Conservation (phyloP, 129 eudicot genomes). For the Heracleum sosnowskyi region DNA sequence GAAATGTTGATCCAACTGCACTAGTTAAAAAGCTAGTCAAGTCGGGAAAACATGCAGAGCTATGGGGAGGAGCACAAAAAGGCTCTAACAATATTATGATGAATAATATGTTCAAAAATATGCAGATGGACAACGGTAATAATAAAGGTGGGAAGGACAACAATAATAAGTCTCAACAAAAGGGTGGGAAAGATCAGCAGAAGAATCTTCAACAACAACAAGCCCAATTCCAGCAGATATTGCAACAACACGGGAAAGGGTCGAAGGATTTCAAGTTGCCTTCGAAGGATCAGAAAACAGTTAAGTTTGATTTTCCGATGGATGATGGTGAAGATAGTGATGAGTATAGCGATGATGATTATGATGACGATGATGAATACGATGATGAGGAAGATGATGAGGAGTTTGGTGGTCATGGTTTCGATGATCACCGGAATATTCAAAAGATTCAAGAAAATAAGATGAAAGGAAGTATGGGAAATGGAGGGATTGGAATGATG, state of each 20-base stretch:
- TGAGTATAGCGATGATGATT: constrained; percentile 38
- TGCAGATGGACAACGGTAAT: constrained; percentile 28
- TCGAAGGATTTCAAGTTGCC: constrained; percentile 43
- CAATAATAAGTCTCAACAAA: constrained; percentile 32
- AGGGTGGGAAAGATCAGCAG: constrained; percentile 48
- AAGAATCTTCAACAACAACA: constrained; percentile 39
- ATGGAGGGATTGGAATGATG: constrained; percentile 44
- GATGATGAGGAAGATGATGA: constrained; percentile 53
- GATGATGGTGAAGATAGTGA: constrained; percentile 43
- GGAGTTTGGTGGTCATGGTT: constrained; percentile 35
- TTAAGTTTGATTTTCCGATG: constrained; percentile 52
- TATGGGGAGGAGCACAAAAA: constrained; percentile 62
- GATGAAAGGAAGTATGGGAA: constrained; percentile 29
- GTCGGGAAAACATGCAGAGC: constrained; percentile 74
- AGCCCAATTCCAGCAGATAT: constrained; percentile 25
- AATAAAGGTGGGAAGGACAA: constrained; percentile 41
- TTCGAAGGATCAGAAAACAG: constrained; percentile 58
- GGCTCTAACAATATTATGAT: constrained; percentile 23
- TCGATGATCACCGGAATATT: constrained; percentile 28
- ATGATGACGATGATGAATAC: constrained; percentile 52
- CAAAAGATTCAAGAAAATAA: constrained; percentile 31
- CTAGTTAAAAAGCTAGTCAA: constrained; percentile 69
- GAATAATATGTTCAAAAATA: constrained; percentile 48
- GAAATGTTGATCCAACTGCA: constrained; percentile 64
- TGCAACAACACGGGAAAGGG: constrained; percentile 41